These are phyloP conservation scores for Chlorella sp. DNA, from an alignment of 139 green algal species.

Conservation along the genomic window DNA sequence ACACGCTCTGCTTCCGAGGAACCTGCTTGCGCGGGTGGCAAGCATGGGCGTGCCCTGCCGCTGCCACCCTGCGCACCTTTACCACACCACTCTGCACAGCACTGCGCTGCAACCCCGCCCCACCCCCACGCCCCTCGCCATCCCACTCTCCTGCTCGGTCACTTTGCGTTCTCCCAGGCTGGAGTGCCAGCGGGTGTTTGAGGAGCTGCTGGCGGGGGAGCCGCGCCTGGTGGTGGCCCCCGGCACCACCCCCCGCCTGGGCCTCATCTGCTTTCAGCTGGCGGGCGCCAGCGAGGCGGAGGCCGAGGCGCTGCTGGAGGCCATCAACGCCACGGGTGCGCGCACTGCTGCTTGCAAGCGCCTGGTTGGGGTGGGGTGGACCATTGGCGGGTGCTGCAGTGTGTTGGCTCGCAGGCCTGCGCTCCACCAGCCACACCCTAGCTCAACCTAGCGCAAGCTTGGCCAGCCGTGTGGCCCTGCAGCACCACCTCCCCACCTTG, in stretches of 20 bases:
- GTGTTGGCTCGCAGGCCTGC: not conserved
- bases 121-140: no score
- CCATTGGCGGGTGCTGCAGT: no score
- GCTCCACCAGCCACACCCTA: not conserved
- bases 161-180: not conserved
- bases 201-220: constrained; percentile 41
- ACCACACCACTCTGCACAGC: not conserved
- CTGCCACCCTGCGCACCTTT: not conserved
- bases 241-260: constrained; percentile 59
- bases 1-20: not conserved
- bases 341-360: no score
- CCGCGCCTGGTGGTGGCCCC: constrained; percentile 56
- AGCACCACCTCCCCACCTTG: no score
- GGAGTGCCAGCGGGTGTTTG: constrained; percentile 62
- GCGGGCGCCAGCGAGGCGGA: constrained; percentile 18
- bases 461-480: no score
- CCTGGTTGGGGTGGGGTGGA: not conserved
- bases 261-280: constrained; percentile 72
- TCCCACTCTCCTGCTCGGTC: not conserved
- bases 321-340: constrained; percentile 62
- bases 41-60: not conserved
- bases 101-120: not conserved
- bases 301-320: constrained; percentile 61
- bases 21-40: not conserved
- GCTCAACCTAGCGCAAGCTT: no score